Percentiles rank a stretch among this genome's conserved stretches.
These are phyloP conservation scores for Suillus plorans DNA, from an alignment of 768 basidiomycete genomes.

Conservation along the genomic window DNA sequence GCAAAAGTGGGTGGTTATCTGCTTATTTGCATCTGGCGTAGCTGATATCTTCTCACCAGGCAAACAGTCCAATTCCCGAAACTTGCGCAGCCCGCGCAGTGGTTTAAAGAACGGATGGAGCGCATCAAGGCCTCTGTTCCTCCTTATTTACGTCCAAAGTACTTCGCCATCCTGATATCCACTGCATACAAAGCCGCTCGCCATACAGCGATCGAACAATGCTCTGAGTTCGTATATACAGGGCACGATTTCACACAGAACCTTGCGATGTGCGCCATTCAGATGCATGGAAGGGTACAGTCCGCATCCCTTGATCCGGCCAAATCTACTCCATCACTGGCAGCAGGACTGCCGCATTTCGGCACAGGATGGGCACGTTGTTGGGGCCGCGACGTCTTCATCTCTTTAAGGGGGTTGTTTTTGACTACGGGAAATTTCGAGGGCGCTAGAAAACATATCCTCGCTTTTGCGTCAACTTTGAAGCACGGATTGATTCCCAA, in stretches of 20 bases:
- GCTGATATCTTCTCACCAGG: conserved; percentile 33
- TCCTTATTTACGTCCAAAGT: conserved; percentile 91
- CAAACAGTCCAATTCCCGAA: conserved; percentile 64
- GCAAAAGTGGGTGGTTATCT: conserved; percentile 51
- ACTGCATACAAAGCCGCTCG: conserved; percentile 93
- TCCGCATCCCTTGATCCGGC: conserved; percentile 86
- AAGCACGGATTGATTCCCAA: conserved; percentile 98
- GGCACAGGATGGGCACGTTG: conserved; percentile 90
- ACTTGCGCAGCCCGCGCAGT: conserved; percentile 68
- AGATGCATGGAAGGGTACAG: conserved; percentile 89
- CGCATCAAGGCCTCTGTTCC: conserved; percentile 72
- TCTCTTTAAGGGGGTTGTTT: conserved; percentile 90
- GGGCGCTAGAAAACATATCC: conserved; percentile 85
- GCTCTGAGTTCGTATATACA: conserved; percentile 79
- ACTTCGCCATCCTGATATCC: conserved; percentile 89
- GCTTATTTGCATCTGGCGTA: conserved; percentile 10
- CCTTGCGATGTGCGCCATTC: conserved; percentile 79
- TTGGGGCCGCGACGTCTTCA: conserved; percentile 96
- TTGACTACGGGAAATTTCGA: conserved; percentile 88
- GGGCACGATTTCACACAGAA: conserved; percentile 91
- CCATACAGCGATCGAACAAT: conserved; percentile 79
- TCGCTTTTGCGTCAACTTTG: conserved; percentile 88
- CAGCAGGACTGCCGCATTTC: conserved; percentile 96
- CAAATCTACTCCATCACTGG: conserved; percentile 73
- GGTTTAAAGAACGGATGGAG: conserved; percentile 90